Conservation (phyloP, 805 yeast genomes). For the Metschnikowia drakensbergensis region DNA sequence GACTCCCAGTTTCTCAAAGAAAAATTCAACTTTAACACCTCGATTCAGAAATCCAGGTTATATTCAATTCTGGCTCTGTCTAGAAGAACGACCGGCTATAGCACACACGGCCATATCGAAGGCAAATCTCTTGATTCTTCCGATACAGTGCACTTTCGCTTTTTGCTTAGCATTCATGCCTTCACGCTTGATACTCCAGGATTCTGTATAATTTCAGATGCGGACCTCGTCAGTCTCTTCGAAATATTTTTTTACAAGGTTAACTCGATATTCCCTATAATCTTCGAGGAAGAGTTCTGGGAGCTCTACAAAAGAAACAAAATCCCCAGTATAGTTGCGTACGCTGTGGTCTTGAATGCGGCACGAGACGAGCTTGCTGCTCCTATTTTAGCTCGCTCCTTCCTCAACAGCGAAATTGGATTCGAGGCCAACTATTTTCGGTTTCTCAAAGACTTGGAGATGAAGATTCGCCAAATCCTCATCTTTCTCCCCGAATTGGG, state of each 20-base stretch:
- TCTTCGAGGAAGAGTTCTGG: constrained; percentile 38
- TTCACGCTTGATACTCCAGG: constrained; percentile 19
- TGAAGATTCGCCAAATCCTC: constrained; percentile 21
- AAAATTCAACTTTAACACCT: constrained; percentile 16
- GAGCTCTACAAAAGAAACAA: constrained; percentile 29
- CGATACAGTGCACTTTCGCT: constrained; percentile 13
- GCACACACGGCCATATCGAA: background rate
- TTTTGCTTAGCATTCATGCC: constrained; percentile 15
- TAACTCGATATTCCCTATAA: constrained; percentile 39
- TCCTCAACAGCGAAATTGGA: background rate
- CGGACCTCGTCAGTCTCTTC: constrained; percentile 23
- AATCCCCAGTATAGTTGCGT: constrained; percentile 39
- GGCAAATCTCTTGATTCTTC: constrained; percentile 7
- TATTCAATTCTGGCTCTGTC: background rate
- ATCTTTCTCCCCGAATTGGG: constrained; percentile 23
- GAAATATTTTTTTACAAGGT: constrained; percentile 37
- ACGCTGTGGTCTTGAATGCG: constrained; percentile 41
- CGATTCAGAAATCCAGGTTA: constrained; percentile 6
- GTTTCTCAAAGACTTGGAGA: constrained; percentile 15
- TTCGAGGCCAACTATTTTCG: constrained; percentile 10
- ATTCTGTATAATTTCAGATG: constrained; percentile 12
- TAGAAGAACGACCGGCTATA: background rate
- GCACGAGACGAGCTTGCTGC: constrained; percentile 34
- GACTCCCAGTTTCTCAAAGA: constrained; percentile 14
- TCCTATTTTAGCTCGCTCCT: constrained; percentile 17